Conservation (phyloP, 1,284 basidiomycete species). For the Phlebopus sp. region DNA sequence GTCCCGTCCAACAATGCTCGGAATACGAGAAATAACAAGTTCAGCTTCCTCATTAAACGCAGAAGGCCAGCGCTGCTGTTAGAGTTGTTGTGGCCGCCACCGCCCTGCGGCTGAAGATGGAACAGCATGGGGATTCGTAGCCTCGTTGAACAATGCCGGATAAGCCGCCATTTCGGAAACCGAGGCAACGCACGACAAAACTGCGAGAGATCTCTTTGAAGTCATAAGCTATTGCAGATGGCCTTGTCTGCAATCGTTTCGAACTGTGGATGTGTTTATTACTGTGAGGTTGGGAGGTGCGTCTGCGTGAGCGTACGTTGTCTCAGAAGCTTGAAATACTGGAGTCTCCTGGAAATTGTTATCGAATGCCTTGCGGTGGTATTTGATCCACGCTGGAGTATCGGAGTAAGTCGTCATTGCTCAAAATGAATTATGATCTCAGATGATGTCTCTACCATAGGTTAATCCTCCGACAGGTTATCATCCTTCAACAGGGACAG, state of each 20-base stretch:
- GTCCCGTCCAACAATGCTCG: too few species aligned
- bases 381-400: constrained; percentile 22
- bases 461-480: constrained; percentile 13
- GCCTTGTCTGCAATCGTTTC: constrained; percentile 12
- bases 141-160: constrained; percentile 45
- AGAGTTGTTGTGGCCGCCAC: too few species aligned
- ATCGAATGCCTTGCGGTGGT: constrained; percentile 19
- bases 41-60: too few species aligned
- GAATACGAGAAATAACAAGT: too few species aligned
- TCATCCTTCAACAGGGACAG: constrained; percentile 19
- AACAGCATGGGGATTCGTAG: too few species aligned
- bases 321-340: not conserved
- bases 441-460: too few species aligned
- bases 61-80: too few species aligned
- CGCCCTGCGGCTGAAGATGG: too few species aligned
- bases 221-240: constrained; percentile 25
- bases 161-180: constrained; percentile 8
- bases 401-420: constrained; percentile 13
- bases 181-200: constrained; percentile 17
- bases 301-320: not conserved
- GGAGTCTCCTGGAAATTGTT: constrained; percentile 21
- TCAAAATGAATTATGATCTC: not conserved
- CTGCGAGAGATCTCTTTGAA: constrained; percentile 31
- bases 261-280: constrained; percentile 7
- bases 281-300: constrained; percentile 25